Conservation (phyloP, 108 stramenopile genomes). For the Skeletonema grethae region DNA sequence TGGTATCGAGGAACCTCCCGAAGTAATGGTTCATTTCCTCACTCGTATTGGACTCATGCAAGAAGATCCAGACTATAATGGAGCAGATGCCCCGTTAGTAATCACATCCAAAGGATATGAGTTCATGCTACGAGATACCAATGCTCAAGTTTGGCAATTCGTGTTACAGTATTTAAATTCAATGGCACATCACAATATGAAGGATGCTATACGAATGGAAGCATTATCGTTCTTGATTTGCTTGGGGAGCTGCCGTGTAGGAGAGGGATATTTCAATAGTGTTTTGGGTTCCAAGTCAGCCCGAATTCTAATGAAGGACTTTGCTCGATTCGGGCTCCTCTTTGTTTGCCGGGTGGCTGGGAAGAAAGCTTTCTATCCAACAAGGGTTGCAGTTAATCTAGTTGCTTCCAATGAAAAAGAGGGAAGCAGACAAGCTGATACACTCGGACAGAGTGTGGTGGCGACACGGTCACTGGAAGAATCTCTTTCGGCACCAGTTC, state of each 20-base stretch:
- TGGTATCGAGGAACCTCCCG: constrained; percentile 61
- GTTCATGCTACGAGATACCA: constrained; percentile 82
- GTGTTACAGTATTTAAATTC: constrained; percentile 73
- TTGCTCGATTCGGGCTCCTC: constrained; percentile 75
- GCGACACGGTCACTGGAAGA: constrained; percentile 70
- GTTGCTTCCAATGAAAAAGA: constrained; percentile 50
- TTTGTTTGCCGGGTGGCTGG: constrained; percentile 69
- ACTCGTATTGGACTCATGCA: constrained; percentile 79
- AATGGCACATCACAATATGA: constrained; percentile 36
- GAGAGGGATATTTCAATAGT: constrained; percentile 70
- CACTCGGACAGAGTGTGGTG: constrained; percentile 33
- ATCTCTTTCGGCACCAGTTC: constrained; percentile 64
- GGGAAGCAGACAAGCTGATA: constrained; percentile 8
- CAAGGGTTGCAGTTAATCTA: constrained; percentile 79
- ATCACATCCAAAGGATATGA: constrained; percentile 88
- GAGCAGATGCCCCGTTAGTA: constrained; percentile 73
- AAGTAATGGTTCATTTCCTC: constrained; percentile 69
- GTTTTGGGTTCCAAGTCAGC: constrained; percentile 57
- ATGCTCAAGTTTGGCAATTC: constrained; percentile 88
- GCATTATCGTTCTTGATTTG: constrained; percentile 76
- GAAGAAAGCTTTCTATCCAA: constrained; percentile 73
- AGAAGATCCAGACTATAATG: constrained; percentile 81
- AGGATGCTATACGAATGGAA: constrained; percentile 57
- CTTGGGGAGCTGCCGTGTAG: constrained; percentile 67
- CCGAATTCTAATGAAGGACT: constrained; percentile 69